Evolutionary conservation across 1,284 basidiomycete species (phyloP), one percentile per base, ranked within the genome.

Genomic region (Cutaneotrichosporon sp.): DNA sequence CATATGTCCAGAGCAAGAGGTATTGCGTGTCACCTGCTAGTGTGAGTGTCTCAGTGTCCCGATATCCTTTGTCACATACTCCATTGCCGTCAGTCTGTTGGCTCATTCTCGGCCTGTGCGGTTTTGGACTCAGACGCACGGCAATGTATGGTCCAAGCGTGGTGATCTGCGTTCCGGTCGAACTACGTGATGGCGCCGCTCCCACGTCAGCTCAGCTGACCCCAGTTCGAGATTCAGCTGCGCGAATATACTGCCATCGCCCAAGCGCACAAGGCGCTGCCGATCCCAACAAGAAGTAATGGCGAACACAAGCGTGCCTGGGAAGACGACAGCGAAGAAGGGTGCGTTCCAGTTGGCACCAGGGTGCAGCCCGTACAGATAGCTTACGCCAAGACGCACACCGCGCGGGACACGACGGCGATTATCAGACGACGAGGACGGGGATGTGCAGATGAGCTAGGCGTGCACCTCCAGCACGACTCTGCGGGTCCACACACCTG

Each of bases 171-270:
- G n/a, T n/a, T n/a, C n/a, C n/a, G n/a, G n/a, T n/a, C n/a, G n/a
- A n/a, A n/a, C 7, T 16, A 42, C n/a, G 17, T 7, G 22, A 16
- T 29, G 33, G 16, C 19, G 22, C 25, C 25, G 11, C n/a, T n/a
- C n/a, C 20, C 16, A 17, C 24, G 5, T 43, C 17, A 16, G 14
- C 1, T 5, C 27, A 33, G 17, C 42, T 41, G 27, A 54, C 43
- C 29, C 14, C 86, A 90, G 22, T 92, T 92, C 74, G 72, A 89
- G 59, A 85, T 84, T 5, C 90, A 93, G 70, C 84, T 92, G 63
- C 90, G 90, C 79, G 89, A 92, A 76, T 93, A 91, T 61, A 88
- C 91, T 71, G 86, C 88, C 5, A 92, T 93, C 62, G 90, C 65
- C 16, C 50, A 64, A 32, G 70, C 70, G 2, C 64, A 70, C 45